These are phyloP conservation scores for Brassica hybrid DNA, from an alignment of 441 rosid species.

Conservation along the genomic window DNA sequence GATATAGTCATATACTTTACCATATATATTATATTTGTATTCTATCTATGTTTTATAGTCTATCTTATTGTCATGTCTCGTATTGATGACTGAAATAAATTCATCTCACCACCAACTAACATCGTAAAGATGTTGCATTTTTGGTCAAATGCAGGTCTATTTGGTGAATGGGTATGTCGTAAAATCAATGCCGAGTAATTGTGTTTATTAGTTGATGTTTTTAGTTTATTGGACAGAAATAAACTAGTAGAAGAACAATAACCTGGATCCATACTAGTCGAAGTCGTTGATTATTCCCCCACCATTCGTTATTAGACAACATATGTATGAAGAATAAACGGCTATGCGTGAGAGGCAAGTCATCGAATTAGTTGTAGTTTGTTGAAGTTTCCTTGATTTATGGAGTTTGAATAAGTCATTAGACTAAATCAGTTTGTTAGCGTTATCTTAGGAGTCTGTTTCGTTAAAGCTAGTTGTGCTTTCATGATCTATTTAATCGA, in stretches of 20 bases:
- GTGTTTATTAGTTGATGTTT: background rate
- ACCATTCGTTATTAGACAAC: conserved; percentile 20
- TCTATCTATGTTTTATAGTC: background rate
- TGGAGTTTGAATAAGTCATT: too few relatives aligned
- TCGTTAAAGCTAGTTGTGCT: too few relatives aligned
- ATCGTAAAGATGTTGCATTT: conserved; percentile 13
- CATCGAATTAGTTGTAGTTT: too few relatives aligned
- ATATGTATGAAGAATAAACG: too few relatives aligned
- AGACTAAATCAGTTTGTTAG: too few relatives aligned
- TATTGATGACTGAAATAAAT: conserved; percentile 19
- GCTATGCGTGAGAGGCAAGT: too few relatives aligned
- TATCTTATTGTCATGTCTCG: background rate
- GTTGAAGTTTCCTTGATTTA: too few relatives aligned
- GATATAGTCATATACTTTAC: conserved; percentile 17
- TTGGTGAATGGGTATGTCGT: conserved; percentile 14
- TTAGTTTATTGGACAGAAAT: background rate
- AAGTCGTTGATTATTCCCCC: conserved; percentile 18
- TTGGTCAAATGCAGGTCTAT: conserved; percentile 22
- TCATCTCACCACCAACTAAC: conserved; percentile 22
- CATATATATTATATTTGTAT: background rate
- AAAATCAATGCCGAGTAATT: conserved; percentile 8
- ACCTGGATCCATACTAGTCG: background rate
- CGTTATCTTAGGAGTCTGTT: too few relatives aligned
- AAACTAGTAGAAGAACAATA: background rate
- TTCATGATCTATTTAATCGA: too few relatives aligned